Base-by-base conservation (phyloP, 345 rosid genomes). In the Gossypium mustelinum region DNA sequence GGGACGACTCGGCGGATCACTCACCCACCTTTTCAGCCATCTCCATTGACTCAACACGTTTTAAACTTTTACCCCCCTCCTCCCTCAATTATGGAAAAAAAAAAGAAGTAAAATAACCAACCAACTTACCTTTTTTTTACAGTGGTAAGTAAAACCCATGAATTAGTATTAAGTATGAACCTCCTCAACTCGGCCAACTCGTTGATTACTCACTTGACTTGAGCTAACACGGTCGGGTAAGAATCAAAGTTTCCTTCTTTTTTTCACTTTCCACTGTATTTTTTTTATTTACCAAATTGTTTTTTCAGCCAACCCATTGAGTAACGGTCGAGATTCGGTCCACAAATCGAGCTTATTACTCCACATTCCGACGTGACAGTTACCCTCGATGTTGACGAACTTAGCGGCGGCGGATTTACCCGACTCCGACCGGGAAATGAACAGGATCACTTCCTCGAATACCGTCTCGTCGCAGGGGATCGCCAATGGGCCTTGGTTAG, bases 301-400 rank as follows among this genome's bases (percentile, higher is more conserved):
- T 59, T 25, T 59, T 39, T 59, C 64, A 12, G 41, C 41, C 17
- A 59, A 59, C 17, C 39, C 64, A 12, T 59, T 34, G 25, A 59
- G 64, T 59, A 59, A 59, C 64, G 64, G 64, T 25, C 64, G 64
- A 59, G 64, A 59, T 59, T 59, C 64, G 39, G 39, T 59, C 64
- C 39, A 59, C 17, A 59, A 25, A 59, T 59, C 64, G 13, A 59
- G 64, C 64, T 59, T 27, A 25, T 25, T 27, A 25, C 39, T 59
- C 64, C 64, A 11, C 64, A 24, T 59, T 16, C 17, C 17, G 39
- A 25, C 41, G 41, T 59, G 64, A 39, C 64, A 59, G 39, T 25
- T 59, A 13, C 39, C 39, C 8, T 25, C 64, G 2, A 25, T 24
- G 41, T 59, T 25, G 41, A 25, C 16, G 64, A 59, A 59, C 39